These are phyloP conservation scores for Ophiosphaerella korrae DNA, from an alignment of 2,329 filamentous ascomycete genomes.

Conservation along the genomic window DNA sequence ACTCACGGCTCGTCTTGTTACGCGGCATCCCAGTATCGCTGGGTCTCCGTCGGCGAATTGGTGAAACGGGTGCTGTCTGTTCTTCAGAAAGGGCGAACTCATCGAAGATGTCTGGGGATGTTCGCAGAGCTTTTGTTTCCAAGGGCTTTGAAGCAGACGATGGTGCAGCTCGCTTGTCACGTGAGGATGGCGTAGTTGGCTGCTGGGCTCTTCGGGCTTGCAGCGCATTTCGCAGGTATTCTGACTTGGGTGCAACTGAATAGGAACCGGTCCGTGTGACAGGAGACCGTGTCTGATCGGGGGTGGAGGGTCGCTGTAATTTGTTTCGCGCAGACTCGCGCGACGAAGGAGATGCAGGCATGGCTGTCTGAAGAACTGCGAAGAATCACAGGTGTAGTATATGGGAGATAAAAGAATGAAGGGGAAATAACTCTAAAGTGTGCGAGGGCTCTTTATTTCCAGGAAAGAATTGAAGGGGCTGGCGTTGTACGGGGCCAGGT, in stretches of 20 bases:
- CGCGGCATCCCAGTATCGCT: constrained; percentile 31
- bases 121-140: constrained; percentile 6
- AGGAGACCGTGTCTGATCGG: constrained; percentile 15
- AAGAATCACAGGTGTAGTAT: not conserved
- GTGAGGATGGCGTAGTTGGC: constrained; percentile 18
- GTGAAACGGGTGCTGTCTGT: constrained; percentile 34
- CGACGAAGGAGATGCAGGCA: constrained; percentile 30
- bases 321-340: constrained; percentile 20
- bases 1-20: constrained; percentile 34
- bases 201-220: constrained; percentile 36
- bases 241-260: constrained; percentile 38
- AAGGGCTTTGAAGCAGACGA: constrained; percentile 6
- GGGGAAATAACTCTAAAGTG: not conserved
- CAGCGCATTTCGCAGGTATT: constrained; percentile 40
- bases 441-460: constrained; percentile 5
- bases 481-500: constrained; percentile 6
- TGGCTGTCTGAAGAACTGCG: constrained; percentile 10
- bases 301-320: constrained; percentile 23
- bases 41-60: constrained; percentile 32
- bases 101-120: constrained; percentile 25
- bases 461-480: not conserved
- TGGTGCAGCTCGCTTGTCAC: constrained; percentile 9
- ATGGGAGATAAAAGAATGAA: constrained; percentile 2
- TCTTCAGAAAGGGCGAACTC: constrained; percentile 40
- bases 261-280: constrained; percentile 18